Evolutionary conservation across 805 yeast species (phyloP).

Genomic region (Torulaspora quercuum): DNA sequence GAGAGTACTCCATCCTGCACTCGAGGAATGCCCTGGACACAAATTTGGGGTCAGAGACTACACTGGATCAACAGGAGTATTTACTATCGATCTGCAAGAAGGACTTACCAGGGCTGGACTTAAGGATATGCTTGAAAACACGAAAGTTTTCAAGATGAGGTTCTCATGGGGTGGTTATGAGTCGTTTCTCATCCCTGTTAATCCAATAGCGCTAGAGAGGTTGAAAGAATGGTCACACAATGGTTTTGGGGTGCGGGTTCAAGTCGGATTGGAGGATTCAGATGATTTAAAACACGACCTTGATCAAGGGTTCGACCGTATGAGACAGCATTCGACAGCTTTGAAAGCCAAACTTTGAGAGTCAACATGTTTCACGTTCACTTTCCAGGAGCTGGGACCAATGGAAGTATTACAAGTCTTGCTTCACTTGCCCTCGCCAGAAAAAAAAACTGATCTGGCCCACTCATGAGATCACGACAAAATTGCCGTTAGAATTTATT

Average conservation of each 20-base stretch:
- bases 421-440: too few relatives aligned
- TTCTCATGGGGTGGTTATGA: constrained; percentile 21
- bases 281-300: too few relatives aligned
- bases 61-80: constrained; percentile 16
- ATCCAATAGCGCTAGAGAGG: constrained; percentile 4
- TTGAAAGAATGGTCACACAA: constrained; percentile 4
- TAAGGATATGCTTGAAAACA: constrained; percentile 14
- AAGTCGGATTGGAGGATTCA: constrained; percentile 17
- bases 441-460: too few relatives aligned
- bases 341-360: too few relatives aligned
- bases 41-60: constrained; percentile 7
- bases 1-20: constrained; percentile 17
- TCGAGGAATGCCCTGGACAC: constrained; percentile 16
- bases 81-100: constrained; percentile 14
- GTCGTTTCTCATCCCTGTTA: constrained; percentile 12
- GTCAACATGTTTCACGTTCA: too few relatives aligned
- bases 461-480: too few relatives aligned
- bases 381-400: too few relatives aligned
- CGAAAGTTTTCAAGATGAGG: constrained; percentile 13
- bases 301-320: too few relatives aligned
- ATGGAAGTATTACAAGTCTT: too few relatives aligned
- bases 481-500: too few relatives aligned
- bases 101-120: constrained; percentile 7
- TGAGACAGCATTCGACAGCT: too few relatives aligned
- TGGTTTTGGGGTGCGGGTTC: constrained; percentile 14